Evolutionary conservation across 1,284 basidiomycete species (phyloP).

Genomic region (Microbotryum scabiosae): DNA sequence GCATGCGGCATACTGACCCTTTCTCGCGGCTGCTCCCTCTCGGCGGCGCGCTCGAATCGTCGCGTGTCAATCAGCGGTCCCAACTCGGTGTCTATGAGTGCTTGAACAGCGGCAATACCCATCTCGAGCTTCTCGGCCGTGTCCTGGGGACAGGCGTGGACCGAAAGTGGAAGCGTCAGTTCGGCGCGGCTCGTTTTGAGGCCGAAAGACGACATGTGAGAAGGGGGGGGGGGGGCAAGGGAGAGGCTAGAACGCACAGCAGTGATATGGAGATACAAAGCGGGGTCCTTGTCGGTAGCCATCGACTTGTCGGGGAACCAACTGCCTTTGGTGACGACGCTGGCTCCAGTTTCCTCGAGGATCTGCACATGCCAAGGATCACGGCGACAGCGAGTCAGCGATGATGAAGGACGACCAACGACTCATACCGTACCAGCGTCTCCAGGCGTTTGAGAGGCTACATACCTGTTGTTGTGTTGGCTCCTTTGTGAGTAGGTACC

Average conservation of each 20-base stretch:
- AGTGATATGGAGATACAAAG: slow-evolving; percentile 87
- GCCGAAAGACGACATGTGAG: too few species aligned
- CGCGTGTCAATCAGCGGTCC: slow-evolving; percentile 82
- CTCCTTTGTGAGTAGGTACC: slow-evolving; percentile 90
- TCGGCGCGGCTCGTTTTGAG: neutral
- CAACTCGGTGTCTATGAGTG: slow-evolving; percentile 73
- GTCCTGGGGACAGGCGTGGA: slow-evolving; percentile 36
- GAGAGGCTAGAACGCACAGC: slow-evolving; percentile 43
- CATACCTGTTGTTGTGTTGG: slow-evolving; percentile 81
- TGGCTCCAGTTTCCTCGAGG: slow-evolving; percentile 78
- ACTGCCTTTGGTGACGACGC: slow-evolving; percentile 79
- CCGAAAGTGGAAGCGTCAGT: neutral
- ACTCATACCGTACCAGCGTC: neutral
- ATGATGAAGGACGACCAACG: neutral
- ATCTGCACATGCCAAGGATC: slow-evolving; percentile 43
- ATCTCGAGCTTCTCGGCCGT: slow-evolving; percentile 68
- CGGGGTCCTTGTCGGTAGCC: slow-evolving; percentile 83
- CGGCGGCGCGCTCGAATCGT: slow-evolving; percentile 22
- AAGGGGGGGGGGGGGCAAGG: too few species aligned
- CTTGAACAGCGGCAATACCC: slow-evolving; percentile 68
- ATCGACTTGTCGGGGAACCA: slow-evolving; percentile 89
- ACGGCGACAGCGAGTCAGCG: neutral
- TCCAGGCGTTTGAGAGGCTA: slow-evolving; percentile 26
- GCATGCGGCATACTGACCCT: slow-evolving; percentile 3
- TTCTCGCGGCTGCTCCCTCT: slow-evolving; percentile 11